Evolutionary conservation across 139 green algal species (phyloP), one percentile per base, ranked within the genome.

Genomic region (Tetradesmus lagerheimii): DNA sequence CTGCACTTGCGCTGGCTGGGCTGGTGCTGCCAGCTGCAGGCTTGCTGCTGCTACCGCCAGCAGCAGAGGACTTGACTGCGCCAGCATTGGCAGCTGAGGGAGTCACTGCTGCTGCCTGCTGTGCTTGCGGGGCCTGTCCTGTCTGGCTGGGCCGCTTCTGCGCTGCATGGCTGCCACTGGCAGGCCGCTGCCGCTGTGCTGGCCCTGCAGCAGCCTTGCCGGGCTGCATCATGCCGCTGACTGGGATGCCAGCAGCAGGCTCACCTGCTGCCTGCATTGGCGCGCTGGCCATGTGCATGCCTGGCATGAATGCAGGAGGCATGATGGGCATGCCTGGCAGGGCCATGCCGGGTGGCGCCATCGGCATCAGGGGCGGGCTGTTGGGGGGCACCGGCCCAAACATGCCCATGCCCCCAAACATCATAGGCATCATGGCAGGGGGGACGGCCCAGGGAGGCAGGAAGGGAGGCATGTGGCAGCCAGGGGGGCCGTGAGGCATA

Each of bases 321-420:
- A 89, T 82, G 18, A n/a, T 23, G 9, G 67, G 84, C 37, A 81
- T 83, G 34, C 85, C 71, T 74, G 41, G 85, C 38, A 80, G 18
- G 34, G n/a, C 75, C 57, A 89, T 80, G 62, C 37, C 62, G 20
- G 35, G 38, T 18, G 57, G 45, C 8, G 43, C 67, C 71, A 83
- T 76, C 1, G 85, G 71, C 71, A 74, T 71, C 71, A 89, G 84
- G 0, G 85, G 38, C 12, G 67, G 39, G 66, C 85, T 88, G 62
- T 53, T 53, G 47, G 83, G 83, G 2, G 80, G 80, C 80, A 86
- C 47, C 4, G 83, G 34, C 37, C 57, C 57, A 80, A 80, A 64
- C 83, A 88, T 88, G 16, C 37, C 64, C 85, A 89, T 89, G 67
- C 37, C 80, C 0, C 80, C 43, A 83, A 89, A 84, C 71, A 89